A percentile compares a stretch with the other conserved stretches of the same genome.
phyloP scores from a whole-genome alignment of 148 eudicot genomes.

The Amaranthus palmeri region DNA sequence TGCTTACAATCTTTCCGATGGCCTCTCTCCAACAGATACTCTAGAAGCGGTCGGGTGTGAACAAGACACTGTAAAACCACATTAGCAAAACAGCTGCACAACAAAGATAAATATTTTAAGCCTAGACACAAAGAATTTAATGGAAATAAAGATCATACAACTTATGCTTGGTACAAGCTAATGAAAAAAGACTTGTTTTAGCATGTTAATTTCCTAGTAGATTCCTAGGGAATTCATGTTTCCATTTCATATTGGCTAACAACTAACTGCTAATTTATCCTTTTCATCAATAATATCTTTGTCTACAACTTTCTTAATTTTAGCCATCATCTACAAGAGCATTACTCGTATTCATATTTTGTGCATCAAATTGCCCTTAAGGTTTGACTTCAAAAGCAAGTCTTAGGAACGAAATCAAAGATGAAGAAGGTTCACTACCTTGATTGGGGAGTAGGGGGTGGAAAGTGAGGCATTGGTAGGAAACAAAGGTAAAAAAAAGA shows the following conservation, averaged over 20 bases:
- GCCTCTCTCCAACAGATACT: slow-evolving; percentile 76
- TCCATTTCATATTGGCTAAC: too few species aligned
- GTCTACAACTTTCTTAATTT: too few species aligned
- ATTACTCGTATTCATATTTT: background rate
- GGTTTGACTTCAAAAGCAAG: background rate
- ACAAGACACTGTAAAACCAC: slow-evolving; percentile 91
- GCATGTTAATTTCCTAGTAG: background rate
- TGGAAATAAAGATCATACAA: background rate
- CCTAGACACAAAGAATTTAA: background rate
- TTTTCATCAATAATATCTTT: too few species aligned
- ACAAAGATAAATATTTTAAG: background rate
- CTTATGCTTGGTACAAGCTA: background rate
- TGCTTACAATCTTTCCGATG: slow-evolving; percentile 68
- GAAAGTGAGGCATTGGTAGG: too few species aligned
- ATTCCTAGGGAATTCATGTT: too few species aligned
- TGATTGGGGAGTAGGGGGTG: too few species aligned
- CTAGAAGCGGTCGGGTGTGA: slow-evolving; percentile 77
- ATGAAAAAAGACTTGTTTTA: background rate
- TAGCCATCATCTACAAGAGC: too few species aligned
- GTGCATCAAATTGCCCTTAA: background rate
- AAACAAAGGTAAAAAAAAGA: too few species aligned
- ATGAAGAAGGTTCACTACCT: too few species aligned
- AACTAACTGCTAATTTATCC: too few species aligned
- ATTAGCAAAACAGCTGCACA: slow-evolving; percentile 88
- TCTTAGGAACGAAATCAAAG: too few species aligned